Conservation (phyloP, 2,329 filamentous ascomycete species). For the Bertia moriformis region DNA sequence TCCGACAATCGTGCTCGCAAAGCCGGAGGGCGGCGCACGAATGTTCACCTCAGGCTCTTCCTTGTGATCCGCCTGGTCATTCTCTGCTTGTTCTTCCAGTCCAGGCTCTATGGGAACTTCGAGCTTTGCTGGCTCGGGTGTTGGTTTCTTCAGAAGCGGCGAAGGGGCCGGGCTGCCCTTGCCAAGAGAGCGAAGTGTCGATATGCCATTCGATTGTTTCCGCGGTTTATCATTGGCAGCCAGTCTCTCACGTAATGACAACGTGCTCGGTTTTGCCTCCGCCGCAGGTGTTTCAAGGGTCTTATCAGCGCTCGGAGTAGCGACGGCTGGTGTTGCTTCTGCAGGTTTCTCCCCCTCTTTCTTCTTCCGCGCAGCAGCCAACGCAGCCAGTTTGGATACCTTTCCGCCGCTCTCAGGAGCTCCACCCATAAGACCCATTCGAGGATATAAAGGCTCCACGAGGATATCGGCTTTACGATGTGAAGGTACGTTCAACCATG, state of each 20-base stretch:
- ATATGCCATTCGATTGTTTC: background rate
- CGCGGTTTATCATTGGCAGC: background rate
- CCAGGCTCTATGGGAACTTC: background rate
- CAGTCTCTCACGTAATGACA: background rate
- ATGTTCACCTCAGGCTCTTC: slow-evolving; percentile 11
- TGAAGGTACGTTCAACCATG: slow-evolving; percentile 65
- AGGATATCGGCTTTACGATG: slow-evolving; percentile 48
- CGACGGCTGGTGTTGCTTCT: slow-evolving; percentile 5
- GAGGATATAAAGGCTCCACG: slow-evolving; percentile 35
- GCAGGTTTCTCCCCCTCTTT: slow-evolving; percentile 48
- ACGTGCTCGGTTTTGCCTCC: too few relatives aligned
- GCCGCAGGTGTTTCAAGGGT: background rate
- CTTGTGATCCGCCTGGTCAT: background rate
- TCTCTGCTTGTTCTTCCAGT: background rate
- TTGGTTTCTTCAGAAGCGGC: background rate
- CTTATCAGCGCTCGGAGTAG: slow-evolving; percentile 8
- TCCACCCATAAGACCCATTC: slow-evolving; percentile 66
- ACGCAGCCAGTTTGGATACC: slow-evolving; percentile 76
- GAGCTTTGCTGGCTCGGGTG: background rate
- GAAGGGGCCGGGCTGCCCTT: background rate
- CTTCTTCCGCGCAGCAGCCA: slow-evolving; percentile 75
- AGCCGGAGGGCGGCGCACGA: slow-evolving; percentile 29
- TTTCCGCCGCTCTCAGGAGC: slow-evolving; percentile 49
- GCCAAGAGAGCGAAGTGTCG: background rate
- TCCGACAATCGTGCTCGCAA: slow-evolving; percentile 27